A percentile compares a stretch with the other conserved stretches of the same genome.
Conservation (phyloP, 163 green algal genomes). For the Prototheca wickerhamii region DNA sequence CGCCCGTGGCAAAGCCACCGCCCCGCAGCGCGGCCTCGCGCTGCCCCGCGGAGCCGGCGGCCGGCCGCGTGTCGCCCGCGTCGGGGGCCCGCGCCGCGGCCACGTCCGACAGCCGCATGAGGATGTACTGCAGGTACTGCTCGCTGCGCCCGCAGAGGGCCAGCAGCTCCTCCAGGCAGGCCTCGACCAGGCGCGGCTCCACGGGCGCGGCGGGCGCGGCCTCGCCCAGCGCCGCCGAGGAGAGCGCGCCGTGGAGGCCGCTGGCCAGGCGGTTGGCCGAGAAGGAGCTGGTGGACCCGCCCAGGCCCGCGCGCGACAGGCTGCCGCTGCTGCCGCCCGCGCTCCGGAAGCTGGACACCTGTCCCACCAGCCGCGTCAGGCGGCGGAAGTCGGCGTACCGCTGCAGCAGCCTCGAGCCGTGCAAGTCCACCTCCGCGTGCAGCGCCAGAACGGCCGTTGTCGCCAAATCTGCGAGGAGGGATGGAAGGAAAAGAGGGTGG, state of each 20-base stretch:
- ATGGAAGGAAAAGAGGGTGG: background rate
- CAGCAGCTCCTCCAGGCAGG: slow-evolving; percentile 61
- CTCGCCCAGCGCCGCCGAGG: background rate
- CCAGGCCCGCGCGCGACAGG: too few species aligned
- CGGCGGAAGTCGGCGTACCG: slow-evolving; percentile 46
- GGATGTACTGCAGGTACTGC: slow-evolving; percentile 83
- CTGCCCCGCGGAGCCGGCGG: background rate
- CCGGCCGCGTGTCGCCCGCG: background rate
- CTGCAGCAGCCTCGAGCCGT: slow-evolving; percentile 45
- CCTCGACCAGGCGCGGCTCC: slow-evolving; percentile 53
- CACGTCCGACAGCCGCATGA: slow-evolving; percentile 54
- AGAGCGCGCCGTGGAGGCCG: too few species aligned
- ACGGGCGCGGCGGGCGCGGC: slow-evolving; percentile 10
- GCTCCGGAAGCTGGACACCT: slow-evolving; percentile 15
- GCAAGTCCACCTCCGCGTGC: slow-evolving; percentile 51
- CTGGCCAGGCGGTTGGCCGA: too few species aligned
- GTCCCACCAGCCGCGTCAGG: slow-evolving; percentile 34
- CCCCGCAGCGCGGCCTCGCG: slow-evolving; percentile 15
- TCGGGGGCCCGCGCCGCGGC: slow-evolving; percentile 6
- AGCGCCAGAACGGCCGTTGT: slow-evolving; percentile 19
- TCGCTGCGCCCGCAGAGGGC: slow-evolving; percentile 60
- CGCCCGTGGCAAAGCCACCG: slow-evolving; percentile 43
- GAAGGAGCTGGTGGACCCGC: too few species aligned
- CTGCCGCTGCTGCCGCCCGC: too few species aligned
- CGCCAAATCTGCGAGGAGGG: slow-evolving; percentile 7